Evolutionary conservation across 257 asterid species (phyloP).

Genomic region (Henckelia pumila): DNA sequence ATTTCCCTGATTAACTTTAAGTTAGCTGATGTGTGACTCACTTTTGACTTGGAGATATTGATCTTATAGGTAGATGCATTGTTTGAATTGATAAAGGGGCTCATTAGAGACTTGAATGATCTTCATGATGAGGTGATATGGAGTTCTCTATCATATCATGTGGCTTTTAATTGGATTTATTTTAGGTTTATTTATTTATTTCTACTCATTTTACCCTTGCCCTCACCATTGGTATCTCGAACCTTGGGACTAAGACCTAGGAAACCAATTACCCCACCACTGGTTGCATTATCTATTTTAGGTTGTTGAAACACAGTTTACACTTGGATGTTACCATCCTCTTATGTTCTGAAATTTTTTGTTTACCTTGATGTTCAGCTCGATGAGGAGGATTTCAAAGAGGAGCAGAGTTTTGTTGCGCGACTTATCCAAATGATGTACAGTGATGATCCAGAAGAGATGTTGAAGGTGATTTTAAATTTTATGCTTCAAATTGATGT

Average conservation of each 20-base stretch:
- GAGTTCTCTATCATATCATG: constrained; percentile 23
- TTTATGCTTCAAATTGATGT: constrained; percentile 16
- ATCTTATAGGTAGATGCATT: constrained; percentile 76
- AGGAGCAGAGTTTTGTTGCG: constrained; percentile 90
- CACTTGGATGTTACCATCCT: constrained; percentile 11
- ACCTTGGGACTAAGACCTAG: not conserved
- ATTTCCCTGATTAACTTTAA: constrained; percentile 20
- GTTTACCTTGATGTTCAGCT: constrained; percentile 44
- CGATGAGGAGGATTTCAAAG: constrained; percentile 90
- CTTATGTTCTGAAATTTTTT: constrained; percentile 18
- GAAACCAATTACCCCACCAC: not conserved
- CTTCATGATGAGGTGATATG: constrained; percentile 70
- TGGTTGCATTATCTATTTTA: not conserved
- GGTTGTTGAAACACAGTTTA: constrained; percentile 1
- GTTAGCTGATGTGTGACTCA: constrained; percentile 21
- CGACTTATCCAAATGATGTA: constrained; percentile 90
- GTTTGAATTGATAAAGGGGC: constrained; percentile 88
- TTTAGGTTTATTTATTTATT: constrained; percentile 13
- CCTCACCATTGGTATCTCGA: not conserved
- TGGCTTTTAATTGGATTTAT: constrained; percentile 18
- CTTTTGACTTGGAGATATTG: constrained; percentile 32
- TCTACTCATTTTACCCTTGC: not conserved
- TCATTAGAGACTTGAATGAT: constrained; percentile 67
- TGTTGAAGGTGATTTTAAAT: constrained; percentile 67
- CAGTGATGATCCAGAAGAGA: constrained; percentile 83